Base-by-base conservation (phyloP, 352 stramenopile genomes). In the Phytophthora multivora region DNA sequence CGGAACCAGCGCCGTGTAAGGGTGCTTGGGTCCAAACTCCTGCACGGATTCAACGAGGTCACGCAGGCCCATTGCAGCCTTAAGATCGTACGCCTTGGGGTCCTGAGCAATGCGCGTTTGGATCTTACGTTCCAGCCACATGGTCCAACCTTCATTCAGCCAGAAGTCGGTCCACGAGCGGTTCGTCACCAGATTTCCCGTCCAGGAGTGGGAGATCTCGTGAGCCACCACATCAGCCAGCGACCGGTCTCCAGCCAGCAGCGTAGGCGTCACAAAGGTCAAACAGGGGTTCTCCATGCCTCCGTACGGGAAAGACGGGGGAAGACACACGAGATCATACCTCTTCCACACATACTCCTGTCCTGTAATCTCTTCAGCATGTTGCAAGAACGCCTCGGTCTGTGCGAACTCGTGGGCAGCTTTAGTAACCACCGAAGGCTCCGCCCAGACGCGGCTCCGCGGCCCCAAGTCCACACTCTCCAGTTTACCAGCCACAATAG, bases 71-170 rank as follows among this genome's bases (percentile, higher is more conserved):
- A 90, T 73, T 5, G 71, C 63, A 33, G 80, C 80, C 51, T 87
- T 84, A 3, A 90, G 61, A 45, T 90, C 80, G 65, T 83, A 85
- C 0, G 66, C 60, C 26, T 71, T 66, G 9, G 74, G 73, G 30
- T 85, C 75, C 38, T 73, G 57, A 15, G 75, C 53, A 47, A 86
- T 87, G 4, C 65, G 70, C 3, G 79, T 81, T 79, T 98, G 96
- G 56, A 99, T 98, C 66, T 98, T 98, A 31, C 97, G 84, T 77
- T 99, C 90, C n/a, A 99, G 84, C 86, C 96, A 99, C 55, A 97
- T 89, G 1, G 97, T 99, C 94, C 94, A 99, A 11, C 96, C 96
- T 62, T 99, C 97, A 67, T 99, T 99, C n/a, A 99, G 75, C 96
- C 96, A 99, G 71, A 99, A 99, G 70, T 99, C 89, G 16, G 88